Evolutionary conservation across 495 filamentous ascomycete genomes (phyloP).

Genomic region (Cenococcum geophilum): DNA sequence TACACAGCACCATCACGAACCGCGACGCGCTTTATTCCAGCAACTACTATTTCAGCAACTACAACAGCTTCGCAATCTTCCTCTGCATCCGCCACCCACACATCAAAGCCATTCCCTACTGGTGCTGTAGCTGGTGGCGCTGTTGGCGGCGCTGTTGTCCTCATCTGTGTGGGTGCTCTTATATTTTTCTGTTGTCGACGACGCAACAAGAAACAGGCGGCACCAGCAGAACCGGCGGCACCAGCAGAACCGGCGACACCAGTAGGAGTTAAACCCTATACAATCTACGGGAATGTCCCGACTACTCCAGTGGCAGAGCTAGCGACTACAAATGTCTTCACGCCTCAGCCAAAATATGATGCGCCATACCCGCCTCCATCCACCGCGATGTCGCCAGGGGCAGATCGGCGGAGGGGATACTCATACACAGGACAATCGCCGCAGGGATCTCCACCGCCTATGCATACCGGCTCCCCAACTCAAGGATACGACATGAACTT

Average conservation of each 20-base stretch:
- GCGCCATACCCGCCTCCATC: background rate
- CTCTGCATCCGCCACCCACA: constrained; percentile 2
- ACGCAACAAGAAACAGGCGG: constrained; percentile 22
- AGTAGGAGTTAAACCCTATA: background rate
- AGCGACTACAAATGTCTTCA: background rate
- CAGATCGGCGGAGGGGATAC: background rate
- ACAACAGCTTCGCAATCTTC: constrained; percentile 10
- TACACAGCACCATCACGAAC: constrained; percentile 18
- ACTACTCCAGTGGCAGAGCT: background rate
- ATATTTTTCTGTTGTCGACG: constrained; percentile 32
- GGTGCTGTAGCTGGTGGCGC: constrained; percentile 35
- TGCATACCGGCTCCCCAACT: background rate
- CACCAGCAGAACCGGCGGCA: background rate
- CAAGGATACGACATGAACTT: background rate
- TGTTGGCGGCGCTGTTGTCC: constrained; percentile 30
- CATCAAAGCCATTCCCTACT: constrained; percentile 1
- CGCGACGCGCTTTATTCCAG: constrained; percentile 26
- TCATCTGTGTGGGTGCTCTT: constrained; percentile 29
- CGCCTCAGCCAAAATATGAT: background rate
- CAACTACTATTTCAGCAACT: constrained; percentile 15
- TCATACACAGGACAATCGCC: background rate
- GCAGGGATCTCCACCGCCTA: background rate
- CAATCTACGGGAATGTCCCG: background rate
- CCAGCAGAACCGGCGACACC: background rate
- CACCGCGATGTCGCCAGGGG: background rate